These are phyloP conservation scores for Jacaranda mimosifolia DNA, from an alignment of 257 asterid species.

Conservation along the genomic window DNA sequence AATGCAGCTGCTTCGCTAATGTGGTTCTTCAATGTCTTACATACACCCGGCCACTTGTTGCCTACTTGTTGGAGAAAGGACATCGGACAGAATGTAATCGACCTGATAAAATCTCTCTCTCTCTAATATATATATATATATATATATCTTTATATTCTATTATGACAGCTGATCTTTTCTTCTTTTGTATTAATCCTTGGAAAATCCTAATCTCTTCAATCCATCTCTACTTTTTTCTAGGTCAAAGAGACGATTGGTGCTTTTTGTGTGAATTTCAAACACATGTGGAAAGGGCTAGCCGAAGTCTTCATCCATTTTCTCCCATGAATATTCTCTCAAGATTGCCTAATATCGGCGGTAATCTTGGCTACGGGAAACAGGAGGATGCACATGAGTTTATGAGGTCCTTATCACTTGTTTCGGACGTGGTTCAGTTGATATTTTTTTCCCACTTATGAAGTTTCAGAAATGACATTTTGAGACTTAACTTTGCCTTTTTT, in stretches of 20 bases:
- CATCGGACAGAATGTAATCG: slow-evolving; percentile 76
- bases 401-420: slow-evolving; percentile 61
- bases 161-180: not conserved
- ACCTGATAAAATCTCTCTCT: not conserved
- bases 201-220: slow-evolving; percentile 1
- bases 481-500: not conserved
- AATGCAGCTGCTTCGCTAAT: slow-evolving; percentile 95
- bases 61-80: slow-evolving; percentile 87
- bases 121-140: slow-evolving; percentile 6
- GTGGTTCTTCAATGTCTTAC: slow-evolving; percentile 94
- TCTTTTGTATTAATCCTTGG: slow-evolving; percentile 21
- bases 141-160: slow-evolving; percentile 14
- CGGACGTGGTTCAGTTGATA: not conserved
- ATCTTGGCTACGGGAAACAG: slow-evolving; percentile 93
- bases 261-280: slow-evolving; percentile 91
- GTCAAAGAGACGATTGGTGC: slow-evolving; percentile 90
- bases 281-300: slow-evolving; percentile 74
- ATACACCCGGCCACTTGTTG: slow-evolving; percentile 90
- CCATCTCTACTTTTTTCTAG: slow-evolving; percentile 51
- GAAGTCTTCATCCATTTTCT: slow-evolving; percentile 81
- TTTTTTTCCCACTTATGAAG: not conserved
- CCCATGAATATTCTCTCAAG: slow-evolving; percentile 92
- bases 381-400: slow-evolving; percentile 99
- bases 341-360: slow-evolving; percentile 90
- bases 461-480: not conserved